phyloP scores from a whole-genome alignment of 2,329 filamentous ascomycete genomes.

The Aureobasidium sp. region DNA sequence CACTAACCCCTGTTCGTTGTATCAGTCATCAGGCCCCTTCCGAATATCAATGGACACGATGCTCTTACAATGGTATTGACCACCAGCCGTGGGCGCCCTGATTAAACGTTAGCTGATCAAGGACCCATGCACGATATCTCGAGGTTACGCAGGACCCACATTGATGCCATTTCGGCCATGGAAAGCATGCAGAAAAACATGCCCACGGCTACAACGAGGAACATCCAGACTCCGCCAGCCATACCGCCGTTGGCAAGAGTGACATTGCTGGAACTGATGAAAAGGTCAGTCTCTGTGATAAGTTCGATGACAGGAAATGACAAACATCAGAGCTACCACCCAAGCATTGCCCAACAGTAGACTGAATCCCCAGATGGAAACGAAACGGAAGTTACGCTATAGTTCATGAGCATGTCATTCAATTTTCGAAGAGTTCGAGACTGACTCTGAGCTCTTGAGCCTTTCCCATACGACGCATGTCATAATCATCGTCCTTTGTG shows the following conservation, averaged over 20 bases:
- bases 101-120: not conserved
- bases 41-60: not conserved
- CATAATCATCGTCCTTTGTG: slow-evolving; percentile 19
- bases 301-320: not conserved
- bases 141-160: slow-evolving; percentile 17
- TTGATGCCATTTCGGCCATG: slow-evolving; percentile 30
- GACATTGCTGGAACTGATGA: slow-evolving; percentile 42
- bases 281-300: slow-evolving; percentile 42
- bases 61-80: slow-evolving; percentile 15
- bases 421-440: not conserved
- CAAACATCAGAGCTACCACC: slow-evolving; percentile 13
- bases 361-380: slow-evolving; percentile 15
- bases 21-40: not conserved
- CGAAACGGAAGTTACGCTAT: slow-evolving; percentile 16
- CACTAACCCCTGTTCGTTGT: not conserved
- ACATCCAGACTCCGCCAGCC: slow-evolving; percentile 25
- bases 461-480: slow-evolving; percentile 24
- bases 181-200: slow-evolving; percentile 22
- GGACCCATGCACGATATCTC: not conserved
- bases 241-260: slow-evolving; percentile 32
- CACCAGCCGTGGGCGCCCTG: slow-evolving; percentile 21
- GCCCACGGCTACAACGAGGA: slow-evolving; percentile 23
- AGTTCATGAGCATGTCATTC: not conserved
- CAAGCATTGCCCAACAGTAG: slow-evolving; percentile 11
- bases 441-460: slow-evolving; percentile 20